A percentile compares a stretch with the other conserved stretches of the same genome.
These are phyloP conservation scores for Tricholoma sp. DNA, from an alignment of 768 basidiomycete species.

Conservation along the genomic window DNA sequence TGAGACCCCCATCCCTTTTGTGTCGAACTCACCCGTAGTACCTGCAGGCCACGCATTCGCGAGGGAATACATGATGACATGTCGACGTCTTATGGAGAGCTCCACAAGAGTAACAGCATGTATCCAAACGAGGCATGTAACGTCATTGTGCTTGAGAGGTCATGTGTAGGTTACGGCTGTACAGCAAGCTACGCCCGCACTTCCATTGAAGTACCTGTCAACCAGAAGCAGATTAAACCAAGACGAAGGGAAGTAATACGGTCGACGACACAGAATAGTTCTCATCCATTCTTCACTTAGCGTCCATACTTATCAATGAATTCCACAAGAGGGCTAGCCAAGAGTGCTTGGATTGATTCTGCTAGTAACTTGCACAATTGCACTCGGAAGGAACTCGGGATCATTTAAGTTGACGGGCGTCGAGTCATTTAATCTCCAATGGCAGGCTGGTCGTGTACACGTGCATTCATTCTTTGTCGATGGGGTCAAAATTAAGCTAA, in stretches of 20 bases:
- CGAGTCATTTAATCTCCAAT: neutral
- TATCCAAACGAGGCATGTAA: neutral
- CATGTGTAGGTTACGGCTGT: neutral
- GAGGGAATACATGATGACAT: neutral
- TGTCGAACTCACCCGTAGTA: neutral
- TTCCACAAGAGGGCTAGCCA: neutral
- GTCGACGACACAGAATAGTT: neutral
- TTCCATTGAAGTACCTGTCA: neutral
- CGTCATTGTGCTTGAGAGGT: neutral
- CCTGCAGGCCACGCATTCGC: neutral
- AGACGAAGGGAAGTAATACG: neutral
- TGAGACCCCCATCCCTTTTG: neutral
- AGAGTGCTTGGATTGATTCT: neutral
- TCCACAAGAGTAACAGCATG: neutral
- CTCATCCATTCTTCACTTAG: neutral
- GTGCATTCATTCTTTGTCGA: neutral
- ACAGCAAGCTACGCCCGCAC: no score
- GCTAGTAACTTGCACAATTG: no score
- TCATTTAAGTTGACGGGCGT: neutral
- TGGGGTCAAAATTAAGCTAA: neutral
- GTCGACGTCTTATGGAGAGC: neutral
- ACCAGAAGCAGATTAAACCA: neutral
- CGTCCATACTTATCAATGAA: neutral
- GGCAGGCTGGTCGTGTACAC: neutral
- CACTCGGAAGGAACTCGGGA: neutral